Base-by-base conservation (phyloP, 768 basidiomycete species). In the Boletus pseudopeckii region DNA sequence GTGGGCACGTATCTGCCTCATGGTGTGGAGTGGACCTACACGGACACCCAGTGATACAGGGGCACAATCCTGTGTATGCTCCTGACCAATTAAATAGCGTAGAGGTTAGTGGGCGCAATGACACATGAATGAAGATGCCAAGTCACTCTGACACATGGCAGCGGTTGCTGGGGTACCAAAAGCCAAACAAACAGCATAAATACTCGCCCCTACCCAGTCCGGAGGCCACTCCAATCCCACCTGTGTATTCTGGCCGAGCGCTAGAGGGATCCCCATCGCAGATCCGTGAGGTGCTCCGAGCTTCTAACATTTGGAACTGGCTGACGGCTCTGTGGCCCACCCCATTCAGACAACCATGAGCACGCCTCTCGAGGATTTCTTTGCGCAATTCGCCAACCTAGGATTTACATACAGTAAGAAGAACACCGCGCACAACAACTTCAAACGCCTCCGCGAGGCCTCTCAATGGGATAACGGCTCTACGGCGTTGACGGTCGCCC, bases 351-450 rank as follows among this genome's bases (percentile, higher is more conserved):
- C 20, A 32, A 15, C 36, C 33, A 53, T 51, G 60, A 53, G 24
- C 50, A 13, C 30, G 9, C 61, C 68, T 17, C 66, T 70, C 45
- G 61, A 60, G 5, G 46, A 42, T 1, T 70, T 71, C 52, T 70
- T 68, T 42, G 59, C 24, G 10, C 56, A 38, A 15, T 68, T 62
- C 15, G 53, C 59, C 47, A 11, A 2, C 28, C 39, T 57, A 2
- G 48, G 53, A 0, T 68, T 64, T n/a, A 15, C 47, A 14, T 68
- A 69, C 28, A 32, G 20, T 3, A 13, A 11, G 15, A 26, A 48
- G 26, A 24, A 7, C 14, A 56, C 64, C 7, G 67, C 67, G 1
- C 55, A 58, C 30, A 20, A 17, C 33, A 69, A 71, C 52, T 66
- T 68, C 18, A 10, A 33, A 1, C 55, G 52, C 14, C 58, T 68